Evolutionary conservation across 2,329 filamentous ascomycete genomes (phyloP), one percentile per base, ranked within the genome.

Genomic region (Beauveria varroae): DNA sequence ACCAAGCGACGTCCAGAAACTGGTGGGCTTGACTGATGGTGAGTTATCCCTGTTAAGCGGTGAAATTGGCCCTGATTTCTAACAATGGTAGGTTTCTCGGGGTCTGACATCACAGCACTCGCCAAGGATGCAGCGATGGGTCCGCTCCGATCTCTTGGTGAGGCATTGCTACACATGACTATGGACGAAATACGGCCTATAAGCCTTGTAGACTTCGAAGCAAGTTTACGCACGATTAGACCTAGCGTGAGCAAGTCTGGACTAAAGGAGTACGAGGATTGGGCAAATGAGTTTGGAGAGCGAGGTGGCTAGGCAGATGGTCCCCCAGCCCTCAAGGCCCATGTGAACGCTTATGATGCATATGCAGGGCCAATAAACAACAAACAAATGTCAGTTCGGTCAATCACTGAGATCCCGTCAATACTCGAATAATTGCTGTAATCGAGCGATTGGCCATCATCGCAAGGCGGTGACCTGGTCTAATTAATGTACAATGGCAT

Each of bases 101-200:
- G 95, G 50, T 96, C 92, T 2, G 95, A 99, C 70, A 96, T 99
- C 66, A 98, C 95, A 24, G 93, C 95, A 1, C 79, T 99, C 9
- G 95, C 95, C 8, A 99, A 99, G 75, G 95, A 99, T 71, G 95
- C 95, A 9, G 95, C 95, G 3, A 99, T 99, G 95, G 93, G 95
- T 0, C 95, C 95, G 0, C 78, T 99, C 14, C 85, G 95, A 37
- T 93, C 91, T 58, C 79, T 98, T 2, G 95, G 95, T 28, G 95
- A 98, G 72, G 91, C 89, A 46, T 78, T 99, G 34, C 80, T 99
- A 40, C 87, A 90, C 66, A 98, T 96, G 81, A 90, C 89, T 0
- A 96, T 95, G 84, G 95, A 99, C 64, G 86, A 98, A 67, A 98
- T 99, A 67, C 83, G 93, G 14, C 88, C 93, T 0, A 98, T 99